A percentile compares a stretch with the other conserved stretches of the same genome.
These are phyloP conservation scores for Diospyros kaki DNA, from an alignment of 148 eudicot genomes.

Conservation along the genomic window DNA sequence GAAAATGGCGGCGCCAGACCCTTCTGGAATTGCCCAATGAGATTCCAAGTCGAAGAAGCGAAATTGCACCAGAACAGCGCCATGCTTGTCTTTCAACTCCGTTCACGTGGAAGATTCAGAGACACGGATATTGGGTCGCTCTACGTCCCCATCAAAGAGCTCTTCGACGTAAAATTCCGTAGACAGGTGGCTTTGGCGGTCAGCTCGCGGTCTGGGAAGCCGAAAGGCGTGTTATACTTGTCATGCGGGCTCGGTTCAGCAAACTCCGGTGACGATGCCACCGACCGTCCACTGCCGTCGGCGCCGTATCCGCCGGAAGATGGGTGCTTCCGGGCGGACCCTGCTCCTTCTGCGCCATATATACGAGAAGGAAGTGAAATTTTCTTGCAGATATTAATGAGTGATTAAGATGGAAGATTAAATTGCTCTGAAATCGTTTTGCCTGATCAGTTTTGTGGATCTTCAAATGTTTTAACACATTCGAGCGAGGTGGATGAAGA, in stretches of 20 bases:
- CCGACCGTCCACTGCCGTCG: neutral
- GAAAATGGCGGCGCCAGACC: neutral
- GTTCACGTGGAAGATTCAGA: neutral
- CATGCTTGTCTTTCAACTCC: constrained; percentile 1
- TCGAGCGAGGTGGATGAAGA: no score
- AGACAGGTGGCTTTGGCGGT: neutral
- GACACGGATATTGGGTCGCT: neutral
- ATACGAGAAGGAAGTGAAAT: no score
- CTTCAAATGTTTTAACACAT: no score
- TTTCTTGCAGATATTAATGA: no score
- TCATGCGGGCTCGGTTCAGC: neutral
- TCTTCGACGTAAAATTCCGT: neutral
- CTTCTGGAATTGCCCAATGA: neutral
- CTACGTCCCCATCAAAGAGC: constrained; percentile 4
- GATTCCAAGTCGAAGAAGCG: neutral
- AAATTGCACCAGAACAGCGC: neutral
- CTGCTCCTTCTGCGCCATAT: constrained; percentile 1
- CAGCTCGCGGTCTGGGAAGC: neutral
- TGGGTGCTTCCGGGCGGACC: neutral
- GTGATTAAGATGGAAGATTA: no score
- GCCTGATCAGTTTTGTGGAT: no score
- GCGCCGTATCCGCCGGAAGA: neutral
- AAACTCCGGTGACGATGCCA: neutral
- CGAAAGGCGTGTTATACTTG: neutral
- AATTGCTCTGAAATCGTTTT: no score